These are phyloP conservation scores for Brettanomyces sp. DNA, from an alignment of 805 yeast genomes.

Conservation along the genomic window DNA sequence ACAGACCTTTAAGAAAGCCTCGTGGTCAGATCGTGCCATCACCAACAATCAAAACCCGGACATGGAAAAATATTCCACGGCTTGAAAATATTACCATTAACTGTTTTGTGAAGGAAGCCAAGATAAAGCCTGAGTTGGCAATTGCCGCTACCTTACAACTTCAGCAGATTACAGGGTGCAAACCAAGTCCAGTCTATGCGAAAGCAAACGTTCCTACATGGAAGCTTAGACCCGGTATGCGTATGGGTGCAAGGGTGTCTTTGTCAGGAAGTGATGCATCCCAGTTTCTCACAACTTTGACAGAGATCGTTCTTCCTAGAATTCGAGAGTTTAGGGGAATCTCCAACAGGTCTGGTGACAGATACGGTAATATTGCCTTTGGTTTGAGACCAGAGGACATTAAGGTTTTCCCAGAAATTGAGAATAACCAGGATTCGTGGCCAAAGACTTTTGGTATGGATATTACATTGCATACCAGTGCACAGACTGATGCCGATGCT, in stretches of 20 bases:
- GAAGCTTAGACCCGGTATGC: slow-evolving; percentile 80
- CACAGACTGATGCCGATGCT: slow-evolving; percentile 86
- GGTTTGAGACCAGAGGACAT: slow-evolving; percentile 75
- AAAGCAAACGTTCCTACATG: slow-evolving; percentile 75
- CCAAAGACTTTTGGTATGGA: slow-evolving; percentile 81
- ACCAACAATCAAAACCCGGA: slow-evolving; percentile 62
- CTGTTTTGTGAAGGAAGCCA: slow-evolving; percentile 67
- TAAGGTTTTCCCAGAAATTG: slow-evolving; percentile 86
- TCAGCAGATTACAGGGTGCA: slow-evolving; percentile 90
- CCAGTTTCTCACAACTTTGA: slow-evolving; percentile 77
- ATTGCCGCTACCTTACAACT: slow-evolving; percentile 70
- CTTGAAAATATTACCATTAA: slow-evolving; percentile 62
- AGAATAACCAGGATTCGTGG: slow-evolving; percentile 82
- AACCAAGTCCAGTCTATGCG: slow-evolving; percentile 65
- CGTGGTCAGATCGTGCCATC: slow-evolving; percentile 65
- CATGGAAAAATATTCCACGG: slow-evolving; percentile 62
- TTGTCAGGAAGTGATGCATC: slow-evolving; percentile 73
- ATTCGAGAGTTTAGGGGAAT: slow-evolving; percentile 82
- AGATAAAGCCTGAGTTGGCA: slow-evolving; percentile 60
- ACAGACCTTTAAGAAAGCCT: slow-evolving; percentile 72
- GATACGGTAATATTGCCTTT: slow-evolving; percentile 75
- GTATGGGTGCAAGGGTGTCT: slow-evolving; percentile 82
- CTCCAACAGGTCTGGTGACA: slow-evolving; percentile 69
- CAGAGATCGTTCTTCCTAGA: slow-evolving; percentile 90
- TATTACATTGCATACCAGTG: slow-evolving; percentile 75